phyloP scores from a whole-genome alignment of 768 basidiomycete genomes.

The Pholiota conissans region DNA sequence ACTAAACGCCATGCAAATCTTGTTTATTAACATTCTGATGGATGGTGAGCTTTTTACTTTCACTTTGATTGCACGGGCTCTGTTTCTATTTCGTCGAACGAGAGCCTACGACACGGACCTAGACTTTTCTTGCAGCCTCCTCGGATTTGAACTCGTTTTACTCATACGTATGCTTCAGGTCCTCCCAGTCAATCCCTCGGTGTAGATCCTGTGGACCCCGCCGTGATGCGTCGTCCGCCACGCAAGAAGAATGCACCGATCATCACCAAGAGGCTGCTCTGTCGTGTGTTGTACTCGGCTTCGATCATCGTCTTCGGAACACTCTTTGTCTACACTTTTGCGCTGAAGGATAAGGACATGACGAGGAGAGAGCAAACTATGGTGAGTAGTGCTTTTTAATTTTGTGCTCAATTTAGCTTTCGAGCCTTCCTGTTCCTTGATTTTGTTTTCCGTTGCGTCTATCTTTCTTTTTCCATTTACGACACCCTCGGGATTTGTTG shows the following conservation, averaged over 20 bases:
- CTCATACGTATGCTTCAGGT: conserved; percentile 41
- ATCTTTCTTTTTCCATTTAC: conserved; percentile 8
- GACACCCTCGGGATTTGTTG: neutral
- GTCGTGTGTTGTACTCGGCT: conserved; percentile 89
- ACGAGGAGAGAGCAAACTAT: conserved; percentile 92
- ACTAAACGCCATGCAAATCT: conserved; percentile 96
- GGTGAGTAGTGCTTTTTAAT: conserved; percentile 49
- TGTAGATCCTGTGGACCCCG: conserved; percentile 93
- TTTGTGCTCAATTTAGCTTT: neutral
- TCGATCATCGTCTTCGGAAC: conserved; percentile 89
- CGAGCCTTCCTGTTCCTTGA: neutral
- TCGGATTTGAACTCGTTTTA: neutral
- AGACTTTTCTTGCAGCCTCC: neutral
- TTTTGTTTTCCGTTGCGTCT: conserved; percentile 2
- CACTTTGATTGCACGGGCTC: neutral
- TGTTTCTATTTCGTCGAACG: too few species aligned
- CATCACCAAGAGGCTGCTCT: conserved; percentile 70
- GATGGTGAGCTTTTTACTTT: conserved; percentile 58
- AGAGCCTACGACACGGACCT: neutral
- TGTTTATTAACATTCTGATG: conserved; percentile 99
- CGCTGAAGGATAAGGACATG: conserved; percentile 81
- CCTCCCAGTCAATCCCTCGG: conserved; percentile 95
- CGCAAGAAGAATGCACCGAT: conserved; percentile 89
- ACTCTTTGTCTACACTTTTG: conserved; percentile 82
- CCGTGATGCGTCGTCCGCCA: conserved; percentile 92